phyloP scores from a whole-genome alignment of 768 basidiomycete genomes.

The Lyophyllum shimeji region DNA sequence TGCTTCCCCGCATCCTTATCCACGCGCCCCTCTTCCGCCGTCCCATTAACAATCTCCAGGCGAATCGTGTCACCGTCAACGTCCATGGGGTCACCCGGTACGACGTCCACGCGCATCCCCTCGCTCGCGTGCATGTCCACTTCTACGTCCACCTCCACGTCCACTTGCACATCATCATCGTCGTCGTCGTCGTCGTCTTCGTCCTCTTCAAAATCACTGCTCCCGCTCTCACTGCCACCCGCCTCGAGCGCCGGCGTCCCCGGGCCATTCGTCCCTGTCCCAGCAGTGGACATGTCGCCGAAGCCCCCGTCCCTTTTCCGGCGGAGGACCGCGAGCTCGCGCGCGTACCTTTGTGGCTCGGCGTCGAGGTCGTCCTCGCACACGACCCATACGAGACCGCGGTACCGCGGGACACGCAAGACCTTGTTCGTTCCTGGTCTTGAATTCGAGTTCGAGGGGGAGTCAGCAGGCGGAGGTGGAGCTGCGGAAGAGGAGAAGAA shows the following conservation, averaged over 20 bases:
- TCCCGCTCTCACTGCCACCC: conserved; percentile 18
- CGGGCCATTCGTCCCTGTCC: not conserved
- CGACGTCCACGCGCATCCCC: conserved; percentile 10
- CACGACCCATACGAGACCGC: conserved; percentile 85
- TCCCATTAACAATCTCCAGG: conserved; percentile 10
- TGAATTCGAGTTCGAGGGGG: not conserved
- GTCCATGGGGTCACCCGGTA: conserved; percentile 21
- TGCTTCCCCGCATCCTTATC: conserved; percentile 35
- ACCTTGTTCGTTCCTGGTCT: not conserved
- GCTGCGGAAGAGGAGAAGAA: conserved; percentile 60
- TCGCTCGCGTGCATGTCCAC: conserved; percentile 25
- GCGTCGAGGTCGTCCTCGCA: conserved; percentile 65
- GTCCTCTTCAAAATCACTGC: conserved; percentile 20
- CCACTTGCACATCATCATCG: conserved; percentile 21
- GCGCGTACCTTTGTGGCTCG: conserved; percentile 16
- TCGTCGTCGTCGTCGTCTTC: conserved; percentile 23
- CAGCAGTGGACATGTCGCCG: not conserved
- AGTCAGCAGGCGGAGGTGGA: too few species aligned
- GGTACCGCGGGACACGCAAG: conserved; percentile 39
- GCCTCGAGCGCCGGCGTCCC: conserved; percentile 9
- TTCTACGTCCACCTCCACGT: conserved; percentile 27
- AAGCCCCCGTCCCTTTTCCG: conserved; percentile 22
- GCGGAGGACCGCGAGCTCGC: conserved; percentile 28
- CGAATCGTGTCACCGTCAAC: conserved; percentile 9
- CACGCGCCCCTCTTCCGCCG: conserved; percentile 15